A percentile compares a stretch with the other conserved stretches of the same genome.
Evolutionary conservation across 495 filamentous ascomycete species (phyloP).

Genomic region (Chaetomium fimeti): DNA sequence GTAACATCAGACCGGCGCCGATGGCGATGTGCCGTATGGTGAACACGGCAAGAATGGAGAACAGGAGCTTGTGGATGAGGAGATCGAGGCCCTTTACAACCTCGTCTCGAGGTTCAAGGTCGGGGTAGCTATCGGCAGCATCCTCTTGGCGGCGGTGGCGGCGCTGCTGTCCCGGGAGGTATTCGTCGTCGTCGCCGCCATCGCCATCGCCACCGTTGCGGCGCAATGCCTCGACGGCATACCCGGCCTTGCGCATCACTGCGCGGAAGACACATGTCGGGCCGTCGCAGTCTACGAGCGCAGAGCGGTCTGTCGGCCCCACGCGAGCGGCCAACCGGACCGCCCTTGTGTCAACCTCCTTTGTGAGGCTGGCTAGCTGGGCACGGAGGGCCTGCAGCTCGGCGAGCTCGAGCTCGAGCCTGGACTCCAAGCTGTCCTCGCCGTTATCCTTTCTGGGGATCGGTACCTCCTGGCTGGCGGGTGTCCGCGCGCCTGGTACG

Average conservation of each 20-base stretch:
- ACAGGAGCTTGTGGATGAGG: no score
- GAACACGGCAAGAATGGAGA: no score
- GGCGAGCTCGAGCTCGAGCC: neutral
- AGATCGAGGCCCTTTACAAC: no score
- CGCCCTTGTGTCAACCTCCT: neutral
- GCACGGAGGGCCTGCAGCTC: neutral
- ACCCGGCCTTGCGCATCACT: conserved; percentile 6
- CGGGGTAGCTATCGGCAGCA: neutral
- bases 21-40: no score
- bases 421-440: neutral
- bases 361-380: neutral
- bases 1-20: no score
- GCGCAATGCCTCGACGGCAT: neutral
- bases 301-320: neutral
- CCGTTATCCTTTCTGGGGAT: neutral
- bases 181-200: no score
- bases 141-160: neutral
- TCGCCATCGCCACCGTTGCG: neutral
- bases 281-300: neutral
- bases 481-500: neutral
- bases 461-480: neutral
- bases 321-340: neutral
- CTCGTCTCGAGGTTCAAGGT: no score
- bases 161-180: neutral
- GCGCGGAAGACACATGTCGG: neutral